These are phyloP conservation scores for Vitis vinifera DNA, from an alignment of 164 flowering plant species.

Conservation along the genomic window DNA sequence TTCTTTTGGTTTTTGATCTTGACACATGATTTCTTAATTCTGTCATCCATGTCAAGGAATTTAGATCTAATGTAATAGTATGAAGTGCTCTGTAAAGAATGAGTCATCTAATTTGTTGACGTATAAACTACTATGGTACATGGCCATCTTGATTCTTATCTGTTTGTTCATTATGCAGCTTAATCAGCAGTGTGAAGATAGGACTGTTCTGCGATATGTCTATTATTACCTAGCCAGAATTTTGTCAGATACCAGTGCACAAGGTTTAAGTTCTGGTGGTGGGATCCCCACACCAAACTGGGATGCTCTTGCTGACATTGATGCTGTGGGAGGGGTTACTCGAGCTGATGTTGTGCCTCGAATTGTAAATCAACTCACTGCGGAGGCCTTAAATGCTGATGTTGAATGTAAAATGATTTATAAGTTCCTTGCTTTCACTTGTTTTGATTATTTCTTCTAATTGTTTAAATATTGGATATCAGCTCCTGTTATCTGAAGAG, in stretches of 20 bases:
- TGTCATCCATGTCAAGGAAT: background rate
- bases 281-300: conserved; percentile 99
- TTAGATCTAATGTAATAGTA: background rate
- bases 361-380: conserved; percentile 71
- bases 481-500: background rate
- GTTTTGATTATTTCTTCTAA: background rate
- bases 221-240: conserved; percentile 95
- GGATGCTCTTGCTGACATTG: conserved; percentile 99
- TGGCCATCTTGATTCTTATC: background rate
- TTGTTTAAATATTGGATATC: background rate
- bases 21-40: background rate
- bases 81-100: background rate
- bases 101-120: background rate
- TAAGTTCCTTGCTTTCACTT: conserved; percentile 3
- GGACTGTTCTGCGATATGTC: conserved; percentile 84
- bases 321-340: conserved; percentile 96
- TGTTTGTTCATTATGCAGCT: conserved; percentile 49
- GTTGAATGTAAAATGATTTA: conserved; percentile 58
- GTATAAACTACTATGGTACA: background rate
- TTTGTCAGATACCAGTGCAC: conserved; percentile 82
- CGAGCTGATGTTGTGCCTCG: conserved; percentile 99
- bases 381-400: conserved; percentile 75
- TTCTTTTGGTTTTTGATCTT: too few species aligned
- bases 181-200: conserved; percentile 93
- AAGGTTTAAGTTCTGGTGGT: conserved; percentile 87